These are phyloP conservation scores for Medicago ruthenica DNA, from an alignment of 306 rosid species.

Conservation along the genomic window DNA sequence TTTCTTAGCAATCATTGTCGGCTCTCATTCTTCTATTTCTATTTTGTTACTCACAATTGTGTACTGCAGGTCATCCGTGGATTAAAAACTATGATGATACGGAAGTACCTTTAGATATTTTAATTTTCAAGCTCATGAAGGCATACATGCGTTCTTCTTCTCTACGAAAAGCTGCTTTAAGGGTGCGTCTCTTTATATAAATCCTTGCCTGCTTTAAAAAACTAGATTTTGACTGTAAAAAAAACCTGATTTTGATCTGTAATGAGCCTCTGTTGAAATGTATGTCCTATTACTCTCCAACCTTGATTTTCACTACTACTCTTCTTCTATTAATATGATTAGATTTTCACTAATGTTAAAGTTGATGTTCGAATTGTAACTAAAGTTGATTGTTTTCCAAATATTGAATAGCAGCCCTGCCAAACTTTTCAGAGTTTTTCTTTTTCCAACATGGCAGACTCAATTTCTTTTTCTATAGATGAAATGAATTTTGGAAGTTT, in stretches of 20 bases:
- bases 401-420: not conserved
- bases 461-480: not conserved
- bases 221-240: not conserved
- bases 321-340: slow-evolving; percentile 9
- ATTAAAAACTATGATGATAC: slow-evolving; percentile 64
- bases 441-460: slow-evolving; percentile 22
- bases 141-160: slow-evolving; percentile 86
- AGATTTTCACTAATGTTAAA: not conserved
- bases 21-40: slow-evolving; percentile 34
- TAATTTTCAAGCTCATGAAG: slow-evolving; percentile 85
- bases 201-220: not conserved
- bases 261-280: slow-evolving; percentile 11
- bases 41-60: slow-evolving; percentile 43
- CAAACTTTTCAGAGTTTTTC: not conserved
- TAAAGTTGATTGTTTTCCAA: slow-evolving; percentile 14
- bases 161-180: slow-evolving; percentile 87
- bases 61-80: slow-evolving; percentile 91
- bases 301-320: slow-evolving; percentile 16
- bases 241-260: slow-evolving; percentile 9
- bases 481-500: slow-evolving; percentile 32
- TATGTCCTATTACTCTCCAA: not conserved
- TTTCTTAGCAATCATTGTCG: slow-evolving; percentile 34
- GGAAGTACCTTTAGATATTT: slow-evolving; percentile 76
- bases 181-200: slow-evolving; percentile 62
- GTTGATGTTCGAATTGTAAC: slow-evolving; percentile 14